Conservation (phyloP, 2,329 filamentous ascomycete species). For the Verticillium nubilum region DNA sequence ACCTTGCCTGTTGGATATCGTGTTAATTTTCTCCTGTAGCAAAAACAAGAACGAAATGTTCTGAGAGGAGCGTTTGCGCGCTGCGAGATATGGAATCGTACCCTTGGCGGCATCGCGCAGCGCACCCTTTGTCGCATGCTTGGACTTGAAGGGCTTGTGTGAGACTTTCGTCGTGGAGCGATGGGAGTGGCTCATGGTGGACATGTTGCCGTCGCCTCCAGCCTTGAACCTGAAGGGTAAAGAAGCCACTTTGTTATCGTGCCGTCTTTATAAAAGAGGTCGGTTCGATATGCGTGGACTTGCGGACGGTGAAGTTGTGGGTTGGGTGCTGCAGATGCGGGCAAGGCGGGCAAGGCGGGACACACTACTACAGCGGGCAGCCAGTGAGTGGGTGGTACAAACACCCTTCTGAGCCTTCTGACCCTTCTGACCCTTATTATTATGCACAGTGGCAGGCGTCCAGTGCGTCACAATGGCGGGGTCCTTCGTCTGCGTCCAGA, state of each 20-base stretch:
- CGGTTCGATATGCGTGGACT: neutral
- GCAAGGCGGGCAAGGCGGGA: neutral
- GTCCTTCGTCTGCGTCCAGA: neutral
- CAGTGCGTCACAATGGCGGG: constrained; percentile 4
- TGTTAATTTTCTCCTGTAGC: neutral
- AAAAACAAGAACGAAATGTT: neutral
- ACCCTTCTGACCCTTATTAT: too few species aligned
- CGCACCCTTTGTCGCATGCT: constrained; percentile 82
- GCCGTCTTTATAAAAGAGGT: too few species aligned
- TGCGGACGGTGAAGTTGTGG: neutral
- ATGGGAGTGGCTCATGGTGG: constrained; percentile 74
- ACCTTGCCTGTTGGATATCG: constrained; percentile 60
- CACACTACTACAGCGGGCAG: neutral
- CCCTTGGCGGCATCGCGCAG: constrained; percentile 83
- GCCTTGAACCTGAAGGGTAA: constrained; percentile 87
- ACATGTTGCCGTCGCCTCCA: constrained; percentile 69
- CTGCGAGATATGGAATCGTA: constrained; percentile 26
- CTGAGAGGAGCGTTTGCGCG: neutral
- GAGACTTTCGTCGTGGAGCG: constrained; percentile 83
- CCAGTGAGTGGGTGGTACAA: neutral
- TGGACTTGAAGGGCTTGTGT: constrained; percentile 90
- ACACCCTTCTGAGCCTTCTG: neutral
- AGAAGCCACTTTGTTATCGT: constrained; percentile 52
- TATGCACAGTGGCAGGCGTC: too few species aligned
- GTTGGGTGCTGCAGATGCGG: neutral